Evolutionary conservation across 805 yeast genomes (phyloP), one percentile per base, ranked within the genome.

Genomic region (Ogataea haglerorum): DNA sequence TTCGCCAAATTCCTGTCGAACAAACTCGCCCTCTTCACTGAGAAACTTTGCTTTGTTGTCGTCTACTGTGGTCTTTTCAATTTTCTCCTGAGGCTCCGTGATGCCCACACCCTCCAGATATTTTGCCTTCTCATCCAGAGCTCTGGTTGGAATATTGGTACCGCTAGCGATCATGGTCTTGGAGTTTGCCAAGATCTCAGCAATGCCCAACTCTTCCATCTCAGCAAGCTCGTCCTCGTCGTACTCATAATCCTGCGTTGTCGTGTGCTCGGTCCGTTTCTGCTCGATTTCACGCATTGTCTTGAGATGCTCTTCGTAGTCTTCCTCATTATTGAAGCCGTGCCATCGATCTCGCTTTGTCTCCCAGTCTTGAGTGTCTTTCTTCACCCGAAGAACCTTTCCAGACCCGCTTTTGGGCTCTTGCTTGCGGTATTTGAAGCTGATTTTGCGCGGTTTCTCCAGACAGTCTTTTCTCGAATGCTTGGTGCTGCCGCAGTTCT

Each of bases 261-360:
- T 57, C 45, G 34, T 22, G 43, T 49, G 45, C 46, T 64, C 67
- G 30, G 51, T 51, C 48, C 67, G 58, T 29, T 47, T 53, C 39
- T 69, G 66, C 76, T 83, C 76, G 33, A 65, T 64, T 37, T 62
- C 59, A 40, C 69, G 66, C 79, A 82, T 78, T 29, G 63, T 63
- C 34, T 58, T 57, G 5, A 78, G 51, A 22, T 75, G 72, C 10
- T 69, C 63, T 34, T 70, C 73, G 66, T 84, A 85, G 38, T 83
- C 87, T 9, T 68, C 65, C 7, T 52, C 54, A 8, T 76, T 70
- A 33, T 82, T 80, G 56, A 78, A 85, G 0, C 95, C 95, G 54
- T 75, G 83, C 95, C 93, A 86, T 43, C 87, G 68, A 60, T 86
- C 95, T 43, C 89, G 64, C 47, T 81, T 82, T 9, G 80, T 73